phyloP scores from a whole-genome alignment of 352 stramenopile genomes.

The Pythium phragmiticola region DNA sequence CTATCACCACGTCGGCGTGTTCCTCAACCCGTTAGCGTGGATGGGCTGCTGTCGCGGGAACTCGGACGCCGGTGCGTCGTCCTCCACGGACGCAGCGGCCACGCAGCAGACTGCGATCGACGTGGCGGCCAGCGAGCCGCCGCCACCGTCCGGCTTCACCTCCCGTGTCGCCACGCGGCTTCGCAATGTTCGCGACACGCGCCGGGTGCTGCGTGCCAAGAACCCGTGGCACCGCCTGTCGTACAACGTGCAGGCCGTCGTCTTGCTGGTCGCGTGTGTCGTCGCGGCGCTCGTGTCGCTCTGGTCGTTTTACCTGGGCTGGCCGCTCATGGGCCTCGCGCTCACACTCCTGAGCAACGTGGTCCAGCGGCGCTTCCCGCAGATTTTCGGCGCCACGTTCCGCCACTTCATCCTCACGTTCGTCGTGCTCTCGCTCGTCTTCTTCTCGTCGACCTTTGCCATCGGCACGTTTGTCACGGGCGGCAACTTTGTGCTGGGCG shows the following conservation, averaged over 20 bases:
- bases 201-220: constrained; percentile 29
- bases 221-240: constrained; percentile 84
- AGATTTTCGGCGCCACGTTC: constrained; percentile 84
- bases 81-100: neutral
- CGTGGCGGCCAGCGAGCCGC: constrained; percentile 2
- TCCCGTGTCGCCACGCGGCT: constrained; percentile 42
- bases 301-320: constrained; percentile 74
- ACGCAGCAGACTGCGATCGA: constrained; percentile 29
- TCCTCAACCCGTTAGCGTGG: constrained; percentile 44
- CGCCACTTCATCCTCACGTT: constrained; percentile 85
- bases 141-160: constrained; percentile 26
- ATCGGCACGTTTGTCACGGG: constrained; percentile 86
- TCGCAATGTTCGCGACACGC: constrained; percentile 39
- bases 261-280: constrained; percentile 57
- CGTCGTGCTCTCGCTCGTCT: constrained; percentile 81
- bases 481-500: constrained; percentile 77
- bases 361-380: constrained; percentile 80
- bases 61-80: neutral
- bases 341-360: constrained; percentile 75
- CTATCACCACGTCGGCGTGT: constrained; percentile 51
- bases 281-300: constrained; percentile 81
- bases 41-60: constrained; percentile 2
- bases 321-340: constrained; percentile 78
- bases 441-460: constrained; percentile 88
- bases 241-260: constrained; percentile 39